Evolutionary conservation across 352 stramenopile genomes (phyloP), one percentile per base, ranked within the genome.

Genomic region (Phytophthora constricta): DNA sequence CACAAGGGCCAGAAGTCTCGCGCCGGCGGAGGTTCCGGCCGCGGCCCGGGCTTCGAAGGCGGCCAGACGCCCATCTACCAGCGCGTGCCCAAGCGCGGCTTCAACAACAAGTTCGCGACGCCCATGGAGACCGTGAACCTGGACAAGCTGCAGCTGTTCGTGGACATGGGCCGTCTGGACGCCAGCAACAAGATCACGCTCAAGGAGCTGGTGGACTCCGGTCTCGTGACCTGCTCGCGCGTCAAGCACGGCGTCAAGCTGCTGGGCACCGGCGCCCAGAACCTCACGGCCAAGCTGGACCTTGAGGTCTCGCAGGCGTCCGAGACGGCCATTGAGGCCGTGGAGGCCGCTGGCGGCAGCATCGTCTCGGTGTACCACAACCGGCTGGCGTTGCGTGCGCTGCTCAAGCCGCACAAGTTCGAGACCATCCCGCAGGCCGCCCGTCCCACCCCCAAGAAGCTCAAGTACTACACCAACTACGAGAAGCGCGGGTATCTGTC

Each of bases 291-390:
- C 46, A 87, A 90, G n/a, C 67, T 99, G 47, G 78, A 97, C 53
- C 93, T 99, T 52, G 95, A 99, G 78, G 95, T 99, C 27, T 95
- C 91, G 26, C 86, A 97, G 68, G 97, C 97, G 10, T 99, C 93
- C 46, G 68, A 91, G 63, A 78, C 62, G 31, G 98, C 97, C n/a
- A 99, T 99, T 70, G 77, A 94, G 46, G 95, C 96, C 37, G 81
- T 99, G 17, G 98, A 99, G 72, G 79, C 72, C 3, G 86, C 79
- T 9, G 98, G 98, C 47, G 98, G 98, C 46, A 97, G 83, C 68
- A 95, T 99, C 59, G 97, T 86, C 11, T 98, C 94, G 14, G 92
- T 98, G n/a, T 98, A 99, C 86, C 97, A 99, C 83, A 99, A 99
- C 87, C 80, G 90, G 37, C 79, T 99, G 60, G 96, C 87, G 25